These are phyloP conservation scores for Fusarium verrucosum DNA, from an alignment of 2,329 filamentous ascomycete genomes.

Conservation along the genomic window DNA sequence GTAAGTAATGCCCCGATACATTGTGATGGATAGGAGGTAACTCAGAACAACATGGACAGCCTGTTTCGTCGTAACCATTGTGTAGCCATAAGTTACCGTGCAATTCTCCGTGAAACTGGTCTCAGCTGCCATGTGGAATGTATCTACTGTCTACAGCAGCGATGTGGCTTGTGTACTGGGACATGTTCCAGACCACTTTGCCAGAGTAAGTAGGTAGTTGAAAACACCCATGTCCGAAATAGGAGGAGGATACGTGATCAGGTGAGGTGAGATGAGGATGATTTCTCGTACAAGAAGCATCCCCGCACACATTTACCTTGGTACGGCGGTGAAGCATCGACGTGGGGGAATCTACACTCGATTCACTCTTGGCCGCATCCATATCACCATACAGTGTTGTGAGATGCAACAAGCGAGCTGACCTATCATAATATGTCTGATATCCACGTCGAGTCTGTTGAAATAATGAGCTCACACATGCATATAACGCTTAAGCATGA, in stretches of 20 bases:
- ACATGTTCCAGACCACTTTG: conserved; percentile 21
- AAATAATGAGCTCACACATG: conserved; percentile 24
- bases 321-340: conserved; percentile 33
- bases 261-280: conserved; percentile 28
- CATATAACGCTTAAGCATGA: conserved; percentile 19
- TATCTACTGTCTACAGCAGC: conserved; percentile 6
- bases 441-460: conserved; percentile 13
- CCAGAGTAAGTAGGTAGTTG: not conserved
- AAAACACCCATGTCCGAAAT: conserved; percentile 16
- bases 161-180: conserved; percentile 26
- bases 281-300: conserved; percentile 17
- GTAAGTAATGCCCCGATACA: not conserved
- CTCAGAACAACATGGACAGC: not conserved
- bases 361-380: conserved; percentile 26
- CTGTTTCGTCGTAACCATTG: not conserved
- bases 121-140: not conserved
- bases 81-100: not conserved
- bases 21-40: not conserved
- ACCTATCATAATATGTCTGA: conserved; percentile 24
- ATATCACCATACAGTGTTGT: conserved; percentile 35
- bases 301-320: conserved; percentile 21
- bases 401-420: conserved; percentile 27
- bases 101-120: not conserved
- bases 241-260: conserved; percentile 28
- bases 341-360: conserved; percentile 22